Evolutionary conservation across 2,329 filamentous ascomycete genomes (phyloP), one percentile per base, ranked within the genome.

Genomic region (Trichoderma endophyticum): DNA sequence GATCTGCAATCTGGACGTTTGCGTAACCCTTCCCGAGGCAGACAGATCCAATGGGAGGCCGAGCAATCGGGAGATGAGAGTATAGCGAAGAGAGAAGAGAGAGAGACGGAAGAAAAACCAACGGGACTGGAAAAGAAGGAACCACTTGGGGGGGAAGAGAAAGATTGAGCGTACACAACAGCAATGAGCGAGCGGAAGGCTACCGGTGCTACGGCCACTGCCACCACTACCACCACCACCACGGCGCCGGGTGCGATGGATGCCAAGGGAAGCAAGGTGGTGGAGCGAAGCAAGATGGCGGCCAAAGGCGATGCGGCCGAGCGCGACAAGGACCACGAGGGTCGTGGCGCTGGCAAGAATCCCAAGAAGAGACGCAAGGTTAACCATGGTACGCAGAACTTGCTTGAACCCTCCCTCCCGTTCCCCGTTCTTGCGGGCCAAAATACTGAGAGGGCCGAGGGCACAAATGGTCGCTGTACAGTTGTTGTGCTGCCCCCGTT

Each of bases 321-420:
- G 74, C 77, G 75, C 69, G 77, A 76, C 63, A 80, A 79, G 69
- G 77, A 79, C 70, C 73, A 76, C 70, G 76, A 74, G 61, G 71
- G 70, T 61, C 75, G 73, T 59, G 76, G 30, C 32, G 32, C 70
- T 24, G 76, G 83, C 75, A 86, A 88, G 82, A 92, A 89, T 80
- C 90, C 91, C 63, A 95, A 93, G 85, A 95, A 94, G 87, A 88
- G 93, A 84, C 92, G 93, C 86, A 95, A 95, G 85, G 93, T 95
- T 77, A 95, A 94, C 85, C 93, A 95, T 84, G 93, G 93, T 95
- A 89, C 84, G 90, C 83, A 72, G 30, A 51, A 60, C 76, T 72
- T 78, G 75, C 75, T 73, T 56, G 30, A 59, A 65, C 72, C 60
- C 69, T 21, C 24, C 39, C 24, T 54, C 18, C 54, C 26, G 21